These are phyloP conservation scores for Geum urbanum DNA, from an alignment of 306 rosid species.

Conservation along the genomic window DNA sequence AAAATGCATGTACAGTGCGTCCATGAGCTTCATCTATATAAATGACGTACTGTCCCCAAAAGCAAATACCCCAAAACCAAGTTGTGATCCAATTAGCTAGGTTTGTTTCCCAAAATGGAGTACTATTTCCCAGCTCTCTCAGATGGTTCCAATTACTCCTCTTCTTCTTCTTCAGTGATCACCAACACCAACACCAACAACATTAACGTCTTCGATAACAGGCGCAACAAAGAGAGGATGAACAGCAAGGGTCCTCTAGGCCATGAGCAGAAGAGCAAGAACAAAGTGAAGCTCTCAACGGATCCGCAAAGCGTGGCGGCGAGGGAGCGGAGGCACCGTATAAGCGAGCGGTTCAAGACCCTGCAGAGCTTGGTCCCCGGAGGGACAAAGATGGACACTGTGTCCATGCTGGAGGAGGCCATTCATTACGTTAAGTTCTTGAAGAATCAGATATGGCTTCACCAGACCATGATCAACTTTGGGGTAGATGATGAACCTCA, in stretches of 20 bases:
- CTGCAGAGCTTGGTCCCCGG: slow-evolving; percentile 90
- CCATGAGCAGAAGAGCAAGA: slow-evolving; percentile 22
- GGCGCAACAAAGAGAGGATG: slow-evolving; percentile 19
- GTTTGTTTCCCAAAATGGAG: slow-evolving; percentile 37
- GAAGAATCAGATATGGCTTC: slow-evolving; percentile 75
- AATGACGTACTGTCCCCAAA: neutral
- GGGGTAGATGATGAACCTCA: slow-evolving; percentile 21
- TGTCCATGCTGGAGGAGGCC: slow-evolving; percentile 83
- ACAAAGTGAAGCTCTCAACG: slow-evolving; percentile 65
- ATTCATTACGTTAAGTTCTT: slow-evolving; percentile 81
- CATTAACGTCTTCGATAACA: neutral
- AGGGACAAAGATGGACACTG: slow-evolving; percentile 85
- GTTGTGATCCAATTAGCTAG: neutral
- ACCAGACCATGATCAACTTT: slow-evolving; percentile 62
- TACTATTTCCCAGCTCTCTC: slow-evolving; percentile 15
- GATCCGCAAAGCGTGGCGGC: slow-evolving; percentile 97
- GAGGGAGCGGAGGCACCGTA: slow-evolving; percentile 76
- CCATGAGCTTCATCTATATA: neutral
- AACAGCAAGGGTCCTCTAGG: neutral
- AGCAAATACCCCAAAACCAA: slow-evolving; percentile 8
- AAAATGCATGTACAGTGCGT: neutral
- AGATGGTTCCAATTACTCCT: slow-evolving; percentile 30
- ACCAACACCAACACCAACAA: slow-evolving; percentile 24
- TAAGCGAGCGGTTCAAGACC: slow-evolving; percentile 87
- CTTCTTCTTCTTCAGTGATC: slow-evolving; percentile 29